Percentiles rank a stretch among this genome's conserved stretches.
phyloP scores from a whole-genome alignment of 2,329 filamentous ascomycete genomes.

The Fusarium musae region DNA sequence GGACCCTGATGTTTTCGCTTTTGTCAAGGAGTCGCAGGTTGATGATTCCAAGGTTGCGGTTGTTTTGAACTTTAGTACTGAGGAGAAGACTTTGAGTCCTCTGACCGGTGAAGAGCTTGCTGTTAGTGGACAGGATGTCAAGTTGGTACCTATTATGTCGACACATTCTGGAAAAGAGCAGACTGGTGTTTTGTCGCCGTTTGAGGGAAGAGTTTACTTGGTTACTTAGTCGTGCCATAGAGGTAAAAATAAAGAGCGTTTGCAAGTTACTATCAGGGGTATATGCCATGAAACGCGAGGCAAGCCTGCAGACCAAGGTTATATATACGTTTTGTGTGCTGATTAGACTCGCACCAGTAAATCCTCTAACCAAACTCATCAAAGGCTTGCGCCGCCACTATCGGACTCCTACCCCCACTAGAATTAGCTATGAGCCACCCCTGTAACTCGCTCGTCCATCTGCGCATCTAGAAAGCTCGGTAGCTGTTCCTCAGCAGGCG shows the following conservation, averaged over 20 bases:
- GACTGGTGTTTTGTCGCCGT: conserved; percentile 35
- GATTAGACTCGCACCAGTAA: no score
- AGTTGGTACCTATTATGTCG: conserved; percentile 44
- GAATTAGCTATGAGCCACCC: no score
- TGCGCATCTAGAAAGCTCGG: conserved; percentile 1
- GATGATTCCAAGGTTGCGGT: conserved; percentile 42
- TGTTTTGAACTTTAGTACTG: conserved; percentile 48
- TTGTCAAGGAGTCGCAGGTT: conserved; percentile 46
- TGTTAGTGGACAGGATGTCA: conserved; percentile 1
- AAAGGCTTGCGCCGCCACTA: no score
- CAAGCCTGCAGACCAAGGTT: no score
- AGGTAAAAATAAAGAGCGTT: not conserved
- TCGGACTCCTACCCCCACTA: no score
- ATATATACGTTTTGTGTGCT: no score
- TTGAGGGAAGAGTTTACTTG: conserved; percentile 48
- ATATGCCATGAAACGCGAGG: no score
- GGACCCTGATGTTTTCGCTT: conserved; percentile 43
- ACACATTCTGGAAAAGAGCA: conserved; percentile 40
- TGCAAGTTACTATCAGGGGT: not conserved
- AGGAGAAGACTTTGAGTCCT: conserved; percentile 42
- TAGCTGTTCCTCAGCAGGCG: not conserved
- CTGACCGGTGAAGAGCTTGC: conserved; percentile 41
- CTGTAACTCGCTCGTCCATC: fast-evolving
- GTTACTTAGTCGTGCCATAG: conserved; percentile 2
- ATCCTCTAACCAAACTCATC: no score